These are phyloP conservation scores for Sanguinoderma infundibulare DNA, from an alignment of 1,284 basidiomycete species.

Conservation along the genomic window DNA sequence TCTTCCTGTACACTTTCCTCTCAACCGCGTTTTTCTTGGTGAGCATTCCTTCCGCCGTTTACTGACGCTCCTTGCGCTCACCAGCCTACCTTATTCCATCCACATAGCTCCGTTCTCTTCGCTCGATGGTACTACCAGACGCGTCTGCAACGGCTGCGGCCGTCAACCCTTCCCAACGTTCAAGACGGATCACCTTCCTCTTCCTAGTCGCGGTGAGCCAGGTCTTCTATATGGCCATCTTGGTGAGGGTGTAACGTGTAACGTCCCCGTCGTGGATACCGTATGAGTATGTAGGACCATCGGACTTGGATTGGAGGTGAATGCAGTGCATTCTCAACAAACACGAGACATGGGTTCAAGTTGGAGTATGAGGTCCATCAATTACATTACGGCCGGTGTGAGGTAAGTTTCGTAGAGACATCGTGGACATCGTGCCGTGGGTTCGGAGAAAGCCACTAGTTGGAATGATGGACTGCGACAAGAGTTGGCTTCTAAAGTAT, in stretches of 20 bases:
- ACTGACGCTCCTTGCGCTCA: neutral
- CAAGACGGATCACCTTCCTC: constrained; percentile 84
- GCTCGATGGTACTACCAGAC: constrained; percentile 86
- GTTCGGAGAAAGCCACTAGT: neutral
- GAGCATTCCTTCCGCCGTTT: constrained; percentile 37
- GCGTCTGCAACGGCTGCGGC: constrained; percentile 58
- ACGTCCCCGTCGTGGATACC: neutral
- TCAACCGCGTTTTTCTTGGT: constrained; percentile 96
- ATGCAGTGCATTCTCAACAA: neutral
- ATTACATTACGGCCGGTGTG: neutral
- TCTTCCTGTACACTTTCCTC: constrained; percentile 85
- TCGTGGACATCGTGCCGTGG: neutral
- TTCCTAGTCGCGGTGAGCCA: constrained; percentile 83
- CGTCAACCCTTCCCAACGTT: constrained; percentile 75
- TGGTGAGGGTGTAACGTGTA: constrained; percentile 60
- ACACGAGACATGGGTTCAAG: neutral
- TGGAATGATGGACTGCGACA: too few relatives aligned
- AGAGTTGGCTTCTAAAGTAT: too few relatives aligned
- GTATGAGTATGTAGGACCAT: neutral
- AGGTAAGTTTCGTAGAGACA: neutral
- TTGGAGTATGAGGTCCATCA: neutral
- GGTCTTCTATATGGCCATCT: constrained; percentile 80
- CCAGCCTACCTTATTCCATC: neutral
- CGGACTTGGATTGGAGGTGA: neutral
- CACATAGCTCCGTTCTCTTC: constrained; percentile 91